Base-by-base conservation (phyloP, 345 rosid genomes). In the Populus simonii region DNA sequence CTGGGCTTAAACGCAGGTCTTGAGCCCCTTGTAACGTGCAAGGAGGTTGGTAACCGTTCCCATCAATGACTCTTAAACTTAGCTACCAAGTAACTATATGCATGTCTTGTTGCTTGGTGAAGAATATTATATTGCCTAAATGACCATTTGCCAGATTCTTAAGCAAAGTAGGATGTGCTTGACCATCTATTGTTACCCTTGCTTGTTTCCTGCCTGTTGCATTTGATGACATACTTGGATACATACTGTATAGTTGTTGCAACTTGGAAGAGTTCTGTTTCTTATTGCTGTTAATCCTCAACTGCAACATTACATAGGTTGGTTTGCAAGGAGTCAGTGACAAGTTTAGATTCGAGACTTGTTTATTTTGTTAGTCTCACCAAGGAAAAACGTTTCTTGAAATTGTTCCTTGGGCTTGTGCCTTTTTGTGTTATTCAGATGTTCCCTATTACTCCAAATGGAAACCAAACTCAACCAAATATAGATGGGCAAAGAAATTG, bases 401-500 rank as follows among this genome's bases (percentile, higher is more conserved):
- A 59, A 12, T 59, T n/a, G 63, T 66, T 33, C 33, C 80, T 68
- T 51, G 70, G 66, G 39, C 15, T 76, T 84, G 29, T 80, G 29
- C 65, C 63, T 68, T 16, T 72, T 84, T 81, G 70, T 73, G 31
- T 85, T 71, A 9, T 23, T 78, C 88, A 95, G 97, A 92, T 93
- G 97, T 93, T 96, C 84, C 78, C 89, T 68, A 51, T 69, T 65
- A 68, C 76, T 78, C 79, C 87, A 67, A 89, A 81, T 73, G 97
- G 92, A 74, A 89, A 85, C 83, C 94, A 86, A 88, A 74, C 85
- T 78, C 94, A 88, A 80, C 90, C 88, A 81, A 89, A 76, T 86
- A 68, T 84, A 61, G 97, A 96, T 76, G 84, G 87, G 65, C 90
- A 90, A 87, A 91, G 90, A 83, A 97, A 96, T 80, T 96, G 99